These are phyloP conservation scores for Secale cereale DNA, from an alignment of 176 grass and related monocot species.

Conservation along the genomic window DNA sequence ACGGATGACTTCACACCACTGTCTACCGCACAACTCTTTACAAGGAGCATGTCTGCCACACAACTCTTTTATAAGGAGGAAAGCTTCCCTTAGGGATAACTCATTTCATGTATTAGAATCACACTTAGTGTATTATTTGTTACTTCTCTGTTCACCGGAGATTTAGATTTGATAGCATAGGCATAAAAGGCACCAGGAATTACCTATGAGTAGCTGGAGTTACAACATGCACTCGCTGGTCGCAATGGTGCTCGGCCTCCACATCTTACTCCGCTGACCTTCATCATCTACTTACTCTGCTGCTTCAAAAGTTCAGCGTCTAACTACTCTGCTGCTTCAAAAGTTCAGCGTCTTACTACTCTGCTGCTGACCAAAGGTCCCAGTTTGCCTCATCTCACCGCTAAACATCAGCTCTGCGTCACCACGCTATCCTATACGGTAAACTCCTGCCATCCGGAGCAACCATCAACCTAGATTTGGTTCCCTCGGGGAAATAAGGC, in stretches of 20 bases:
- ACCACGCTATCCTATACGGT: no score
- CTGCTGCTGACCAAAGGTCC: no score
- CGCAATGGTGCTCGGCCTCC: neutral
- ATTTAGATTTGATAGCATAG: neutral
- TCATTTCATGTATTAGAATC: neutral
- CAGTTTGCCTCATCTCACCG: no score
- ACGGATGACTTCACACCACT: neutral
- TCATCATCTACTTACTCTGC: no score
- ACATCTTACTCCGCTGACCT: neutral
- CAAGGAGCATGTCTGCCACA: neutral
- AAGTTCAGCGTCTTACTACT: no score
- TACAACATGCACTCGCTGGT: constrained; percentile 10
- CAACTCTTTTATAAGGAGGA: neutral
- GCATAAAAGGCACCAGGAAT: neutral
- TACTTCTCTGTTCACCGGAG: neutral
- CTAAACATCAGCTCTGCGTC: no score
- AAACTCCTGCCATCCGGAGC: no score
- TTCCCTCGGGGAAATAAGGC: no score
- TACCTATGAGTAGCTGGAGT: neutral
- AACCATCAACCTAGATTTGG: no score
- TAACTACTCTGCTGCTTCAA: neutral
- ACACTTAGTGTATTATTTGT: neutral
- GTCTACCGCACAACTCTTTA: neutral
- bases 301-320: no score
- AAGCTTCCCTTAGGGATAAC: neutral